These are phyloP conservation scores for Fusarium ramigenum DNA, from an alignment of 2,329 filamentous ascomycete species.

Conservation along the genomic window DNA sequence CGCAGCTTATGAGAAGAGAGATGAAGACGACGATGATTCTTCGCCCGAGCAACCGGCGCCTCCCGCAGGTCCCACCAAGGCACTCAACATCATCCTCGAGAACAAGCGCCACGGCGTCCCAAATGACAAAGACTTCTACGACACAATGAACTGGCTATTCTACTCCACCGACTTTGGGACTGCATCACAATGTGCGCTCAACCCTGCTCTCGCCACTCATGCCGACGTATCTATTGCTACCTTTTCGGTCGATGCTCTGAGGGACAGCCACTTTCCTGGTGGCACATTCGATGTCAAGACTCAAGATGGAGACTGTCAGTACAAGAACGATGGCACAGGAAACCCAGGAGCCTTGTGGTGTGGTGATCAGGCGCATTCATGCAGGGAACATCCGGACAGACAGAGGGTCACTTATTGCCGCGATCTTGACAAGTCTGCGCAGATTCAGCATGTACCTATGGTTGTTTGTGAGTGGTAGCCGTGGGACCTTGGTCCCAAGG, in stretches of 20 bases:
- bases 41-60: not conserved
- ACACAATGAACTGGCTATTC: not conserved
- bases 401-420: not conserved
- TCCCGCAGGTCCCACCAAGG: not conserved
- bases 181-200: not conserved
- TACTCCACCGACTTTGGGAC: not conserved
- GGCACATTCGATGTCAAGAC: not conserved
- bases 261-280: not conserved
- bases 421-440: not conserved
- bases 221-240: not conserved
- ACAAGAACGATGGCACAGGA: not conserved
- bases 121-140: not conserved
- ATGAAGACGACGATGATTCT: not conserved
- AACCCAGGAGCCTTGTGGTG: not conserved
- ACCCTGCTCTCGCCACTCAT: not conserved
- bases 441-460: not conserved
- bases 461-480: not conserved
- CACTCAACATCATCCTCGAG: not conserved
- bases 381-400: not conserved
- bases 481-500: fast-evolving
- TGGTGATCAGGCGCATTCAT: not conserved
- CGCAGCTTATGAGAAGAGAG: not conserved
- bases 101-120: not conserved
- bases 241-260: not conserved
- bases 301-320: not conserved